phyloP scores from a whole-genome alignment of 176 grass and related monocot species.

The Carex kokanica region DNA sequence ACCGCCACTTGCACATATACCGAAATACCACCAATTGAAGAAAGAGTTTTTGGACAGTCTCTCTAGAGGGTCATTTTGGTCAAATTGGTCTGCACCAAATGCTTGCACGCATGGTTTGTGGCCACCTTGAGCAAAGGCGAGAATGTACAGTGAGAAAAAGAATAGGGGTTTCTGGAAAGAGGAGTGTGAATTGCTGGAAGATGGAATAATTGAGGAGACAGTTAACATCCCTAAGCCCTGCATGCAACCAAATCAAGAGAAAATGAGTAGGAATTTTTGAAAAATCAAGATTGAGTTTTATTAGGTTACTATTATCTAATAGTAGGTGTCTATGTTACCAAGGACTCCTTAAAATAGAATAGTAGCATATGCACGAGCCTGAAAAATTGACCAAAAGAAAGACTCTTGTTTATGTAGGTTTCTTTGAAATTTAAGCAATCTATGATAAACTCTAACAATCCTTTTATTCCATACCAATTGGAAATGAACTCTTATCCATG shows the following conservation, averaged over 20 bases:
- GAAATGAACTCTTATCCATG: not conserved
- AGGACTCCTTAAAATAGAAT: not conserved
- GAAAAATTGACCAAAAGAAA: not conserved
- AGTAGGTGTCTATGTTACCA: not conserved
- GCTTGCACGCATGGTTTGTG: slow-evolving; percentile 89
- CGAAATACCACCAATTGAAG: slow-evolving; percentile 88
- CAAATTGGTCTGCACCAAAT: slow-evolving; percentile 82
- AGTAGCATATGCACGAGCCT: not conserved
- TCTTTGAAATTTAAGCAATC: not conserved
- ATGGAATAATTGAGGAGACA: slow-evolving; percentile 44
- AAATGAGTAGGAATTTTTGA: not conserved
- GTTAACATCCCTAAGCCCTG: slow-evolving; percentile 83
- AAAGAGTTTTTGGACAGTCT: slow-evolving; percentile 40
- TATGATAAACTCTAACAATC: not conserved
- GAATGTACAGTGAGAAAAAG: slow-evolving; percentile 67
- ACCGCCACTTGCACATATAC: slow-evolving; percentile 34
- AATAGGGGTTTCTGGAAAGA: slow-evolving; percentile 38
- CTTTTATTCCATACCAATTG: slow-evolving; percentile 2
- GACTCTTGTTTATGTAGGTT: not conserved
- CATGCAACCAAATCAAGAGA: not conserved
- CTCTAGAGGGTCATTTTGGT: slow-evolving; percentile 11
- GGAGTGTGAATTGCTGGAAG: slow-evolving; percentile 28
- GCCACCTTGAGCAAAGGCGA: slow-evolving; percentile 61
- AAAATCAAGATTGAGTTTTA: not conserved
- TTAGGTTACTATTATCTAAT: not conserved